These are phyloP conservation scores for Colletotrichum cuscutae DNA, from an alignment of 2,329 filamentous ascomycete genomes.

Conservation along the genomic window DNA sequence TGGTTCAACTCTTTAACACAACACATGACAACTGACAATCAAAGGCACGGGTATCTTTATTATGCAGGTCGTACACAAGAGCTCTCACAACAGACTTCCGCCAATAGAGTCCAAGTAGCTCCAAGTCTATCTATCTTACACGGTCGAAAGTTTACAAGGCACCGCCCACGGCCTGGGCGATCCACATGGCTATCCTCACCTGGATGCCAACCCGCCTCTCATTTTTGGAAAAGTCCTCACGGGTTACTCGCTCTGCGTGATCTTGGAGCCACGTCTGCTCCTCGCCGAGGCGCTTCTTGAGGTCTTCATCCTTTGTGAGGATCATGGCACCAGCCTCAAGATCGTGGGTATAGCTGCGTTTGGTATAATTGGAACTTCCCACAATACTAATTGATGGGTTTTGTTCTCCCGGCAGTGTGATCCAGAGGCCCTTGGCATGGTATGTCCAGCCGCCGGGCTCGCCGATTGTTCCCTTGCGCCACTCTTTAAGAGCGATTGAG, in stretches of 20 bases:
- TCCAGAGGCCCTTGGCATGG: slow-evolving; percentile 96
- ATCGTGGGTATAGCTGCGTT: slow-evolving; percentile 91
- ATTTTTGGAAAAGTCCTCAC: slow-evolving; percentile 81
- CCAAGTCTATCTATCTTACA: neutral
- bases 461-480: slow-evolving; percentile 84
- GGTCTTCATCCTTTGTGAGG: slow-evolving; percentile 77
- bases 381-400: slow-evolving; percentile 83
- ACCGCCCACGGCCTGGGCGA: slow-evolving; percentile 86
- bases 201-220: slow-evolving; percentile 88
- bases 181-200: slow-evolving; percentile 93
- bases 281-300: slow-evolving; percentile 79
- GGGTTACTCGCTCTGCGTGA: slow-evolving; percentile 73
- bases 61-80: neutral
- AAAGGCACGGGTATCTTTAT: slow-evolving; percentile 19
- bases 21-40: neutral
- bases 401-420: slow-evolving; percentile 74
- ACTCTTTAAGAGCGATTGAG: slow-evolving; percentile 83
- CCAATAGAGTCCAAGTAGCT: neutral
- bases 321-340: slow-evolving; percentile 90
- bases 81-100: neutral
- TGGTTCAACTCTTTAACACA: no score
- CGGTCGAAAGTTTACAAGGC: slow-evolving; percentile 69
- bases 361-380: slow-evolving; percentile 95
- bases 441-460: slow-evolving; percentile 93
- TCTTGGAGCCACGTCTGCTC: slow-evolving; percentile 86